Conservation (phyloP, 805 yeast species). For the Vanderwaltozyma verrucispora region DNA sequence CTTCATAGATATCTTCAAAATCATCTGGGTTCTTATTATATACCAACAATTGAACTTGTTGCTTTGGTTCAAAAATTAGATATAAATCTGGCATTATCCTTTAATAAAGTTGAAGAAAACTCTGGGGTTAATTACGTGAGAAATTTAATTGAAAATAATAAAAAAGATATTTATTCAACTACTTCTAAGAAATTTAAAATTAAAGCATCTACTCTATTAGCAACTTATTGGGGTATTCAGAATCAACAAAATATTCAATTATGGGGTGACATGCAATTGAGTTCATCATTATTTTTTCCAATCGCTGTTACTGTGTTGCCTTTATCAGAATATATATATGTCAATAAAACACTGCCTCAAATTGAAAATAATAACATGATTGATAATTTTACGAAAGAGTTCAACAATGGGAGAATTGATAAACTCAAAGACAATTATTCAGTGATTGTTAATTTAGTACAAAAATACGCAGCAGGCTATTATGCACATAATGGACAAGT, state of each 20-base stretch:
- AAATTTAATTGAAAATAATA: constrained; percentile 1
- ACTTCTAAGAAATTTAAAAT: background rate
- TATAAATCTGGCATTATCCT: constrained; percentile 14
- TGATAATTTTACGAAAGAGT: constrained; percentile 17
- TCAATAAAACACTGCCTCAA: constrained; percentile 10
- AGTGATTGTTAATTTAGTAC: constrained; percentile 37
- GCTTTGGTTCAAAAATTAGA: constrained; percentile 29
- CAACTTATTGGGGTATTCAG: constrained; percentile 40
- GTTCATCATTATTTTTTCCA: constrained; percentile 30
- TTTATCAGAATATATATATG: constrained; percentile 27
- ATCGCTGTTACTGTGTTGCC: constrained; percentile 37
- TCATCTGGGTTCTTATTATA: constrained; percentile 31
- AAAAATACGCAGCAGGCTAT: constrained; percentile 48
- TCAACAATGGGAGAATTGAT: constrained; percentile 7
- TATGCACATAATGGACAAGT: constrained; percentile 34
- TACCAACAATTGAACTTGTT: constrained; percentile 32
- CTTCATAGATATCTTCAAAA: constrained; percentile 38
- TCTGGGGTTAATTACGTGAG: background rate
- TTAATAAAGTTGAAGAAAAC: background rate
- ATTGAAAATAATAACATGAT: constrained; percentile 9
- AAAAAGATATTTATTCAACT: background rate
- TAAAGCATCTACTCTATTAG: constrained; percentile 28
- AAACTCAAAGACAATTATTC: constrained; percentile 15
- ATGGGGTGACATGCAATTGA: constrained; percentile 32
- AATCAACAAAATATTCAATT: constrained; percentile 35